Evolutionary conservation across 2,329 filamentous ascomycete genomes (phyloP), one percentile per base, ranked within the genome.

Genomic region (Pseudogymnoascus sp.): DNA sequence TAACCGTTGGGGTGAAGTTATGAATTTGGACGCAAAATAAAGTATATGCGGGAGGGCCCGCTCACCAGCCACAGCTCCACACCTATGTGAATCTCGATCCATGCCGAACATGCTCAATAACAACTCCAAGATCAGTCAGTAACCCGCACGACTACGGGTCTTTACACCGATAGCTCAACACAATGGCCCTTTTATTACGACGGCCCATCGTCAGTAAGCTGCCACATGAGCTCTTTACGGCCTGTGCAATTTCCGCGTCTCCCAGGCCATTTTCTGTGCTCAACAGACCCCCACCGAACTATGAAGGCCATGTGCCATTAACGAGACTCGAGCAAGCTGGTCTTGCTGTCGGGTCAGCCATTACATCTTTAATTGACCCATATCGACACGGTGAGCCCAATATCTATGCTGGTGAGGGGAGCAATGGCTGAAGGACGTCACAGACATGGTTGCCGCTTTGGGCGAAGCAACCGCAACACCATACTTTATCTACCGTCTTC

Each of bases 381-480:
- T 60, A 60, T 5, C 85, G 90, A 72, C 85, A 95, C 70, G 91
- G 86, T 64, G 34, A 25, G 28, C 56, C 36, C 31, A n/a, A 28
- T 38, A 43, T 56, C 36, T 18, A 6, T 25, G 62, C 46, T 62
- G 12, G 11, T n/a, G 36, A 38, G 38, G 18, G 25, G 36, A 36
- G 38, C 37, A 63, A 60, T 68, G 21, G 65, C 37, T 31, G 31
- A n/a, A 60, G 36, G 23, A 63, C 3, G 9, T 34, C 53, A 9
- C 71, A 91, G 95, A 99, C 78, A 86, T 99, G 68, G 96, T 99
- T 70, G 95, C 95, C 36, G 85, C 91, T 36, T 85, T 96, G n/a
- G 93, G 93, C 72, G 95, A 99, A 80, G 88, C 93, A 28, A 97
- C 95, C 2, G 91, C 93, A 21, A 91, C 93, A 8, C 95, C 95